Evolutionary conservation across 352 stramenopile species (phyloP).

Genomic region (Aphanomyces cochlioides): DNA sequence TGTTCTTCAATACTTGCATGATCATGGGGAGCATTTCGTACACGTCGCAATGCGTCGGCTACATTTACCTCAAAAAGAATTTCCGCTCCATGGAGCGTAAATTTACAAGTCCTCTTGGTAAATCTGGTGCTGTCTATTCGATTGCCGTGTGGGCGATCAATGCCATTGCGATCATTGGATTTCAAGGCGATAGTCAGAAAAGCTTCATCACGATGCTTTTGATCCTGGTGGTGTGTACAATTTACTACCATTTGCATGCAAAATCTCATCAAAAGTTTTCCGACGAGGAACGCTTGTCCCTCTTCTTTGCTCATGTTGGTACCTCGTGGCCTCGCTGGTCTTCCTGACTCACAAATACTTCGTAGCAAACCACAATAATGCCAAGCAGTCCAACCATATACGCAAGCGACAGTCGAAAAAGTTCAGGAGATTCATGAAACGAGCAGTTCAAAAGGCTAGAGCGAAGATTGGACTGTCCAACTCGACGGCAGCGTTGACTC

Average conservation of each 20-base stretch:
- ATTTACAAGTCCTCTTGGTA: conserved; percentile 32
- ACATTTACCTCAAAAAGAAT: conserved; percentile 38
- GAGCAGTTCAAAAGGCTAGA: too few species aligned
- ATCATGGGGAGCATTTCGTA: conserved; percentile 32
- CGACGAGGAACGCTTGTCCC: conserved; percentile 22
- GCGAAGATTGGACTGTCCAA: too few species aligned
- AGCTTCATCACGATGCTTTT: conserved; percentile 10
- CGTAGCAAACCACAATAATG: conserved; percentile 11
- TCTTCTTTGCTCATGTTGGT: conserved; percentile 14
- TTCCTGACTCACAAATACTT: too few species aligned
- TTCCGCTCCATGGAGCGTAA: conserved; percentile 45
- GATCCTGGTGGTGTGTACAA: conserved; percentile 14
- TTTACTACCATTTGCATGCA: conserved; percentile 34
- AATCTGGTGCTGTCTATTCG: conserved; percentile 31
- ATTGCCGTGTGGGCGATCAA: conserved; percentile 28
- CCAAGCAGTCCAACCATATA: background rate
- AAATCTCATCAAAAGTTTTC: conserved; percentile 33
- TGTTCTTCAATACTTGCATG: conserved; percentile 29
- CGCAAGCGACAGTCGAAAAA: conserved; percentile 1
- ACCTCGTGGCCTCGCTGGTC: too few species aligned
- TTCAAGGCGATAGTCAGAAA: conserved; percentile 27
- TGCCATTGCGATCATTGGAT: conserved; percentile 23
- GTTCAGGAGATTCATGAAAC: background rate
- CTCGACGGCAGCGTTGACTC: too few species aligned
- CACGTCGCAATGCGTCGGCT: conserved; percentile 33